These are phyloP conservation scores for Dalbergia cultrata DNA, from an alignment of 306 rosid species.

Conservation along the genomic window DNA sequence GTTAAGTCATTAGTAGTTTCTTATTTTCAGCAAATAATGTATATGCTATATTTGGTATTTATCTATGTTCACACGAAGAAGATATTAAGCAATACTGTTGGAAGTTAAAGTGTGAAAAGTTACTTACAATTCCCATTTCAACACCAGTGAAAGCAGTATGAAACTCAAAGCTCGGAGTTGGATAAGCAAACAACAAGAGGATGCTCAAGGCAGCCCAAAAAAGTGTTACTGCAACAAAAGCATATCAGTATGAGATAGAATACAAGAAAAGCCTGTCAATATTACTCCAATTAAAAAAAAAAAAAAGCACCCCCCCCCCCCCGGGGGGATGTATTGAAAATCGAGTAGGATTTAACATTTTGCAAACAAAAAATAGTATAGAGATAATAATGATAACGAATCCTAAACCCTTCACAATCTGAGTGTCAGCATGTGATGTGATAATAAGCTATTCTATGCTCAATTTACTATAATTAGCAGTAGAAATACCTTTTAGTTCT, in stretches of 20 bases:
- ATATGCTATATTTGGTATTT: no score
- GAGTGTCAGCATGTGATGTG: not conserved
- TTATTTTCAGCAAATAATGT: no score
- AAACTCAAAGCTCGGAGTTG: constrained; percentile 89
- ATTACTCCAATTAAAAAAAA: no score
- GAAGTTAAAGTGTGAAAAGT: constrained; percentile 36
- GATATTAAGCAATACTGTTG: no score
- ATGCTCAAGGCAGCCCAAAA: constrained; percentile 87
- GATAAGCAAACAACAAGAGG: constrained; percentile 85
- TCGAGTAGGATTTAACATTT: not conserved
- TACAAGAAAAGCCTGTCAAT: no score
- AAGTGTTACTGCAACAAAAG: constrained; percentile 69
- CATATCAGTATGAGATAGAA: constrained; percentile 32
- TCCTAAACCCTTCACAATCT: no score
- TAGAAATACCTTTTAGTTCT: constrained; percentile 80
- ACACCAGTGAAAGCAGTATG: constrained; percentile 93
- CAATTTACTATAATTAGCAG: constrained; percentile 31
- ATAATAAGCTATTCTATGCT: constrained; percentile 24
- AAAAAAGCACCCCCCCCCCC: no score
- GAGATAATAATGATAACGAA: no score
- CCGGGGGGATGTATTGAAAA: not conserved
- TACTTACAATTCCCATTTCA: constrained; percentile 93
- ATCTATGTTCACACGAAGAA: no score
- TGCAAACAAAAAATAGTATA: no score
- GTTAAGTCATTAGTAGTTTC: no score